Base-by-base conservation (phyloP, 2,329 filamentous ascomycete genomes). In the Botrytis paeoniae region DNA sequence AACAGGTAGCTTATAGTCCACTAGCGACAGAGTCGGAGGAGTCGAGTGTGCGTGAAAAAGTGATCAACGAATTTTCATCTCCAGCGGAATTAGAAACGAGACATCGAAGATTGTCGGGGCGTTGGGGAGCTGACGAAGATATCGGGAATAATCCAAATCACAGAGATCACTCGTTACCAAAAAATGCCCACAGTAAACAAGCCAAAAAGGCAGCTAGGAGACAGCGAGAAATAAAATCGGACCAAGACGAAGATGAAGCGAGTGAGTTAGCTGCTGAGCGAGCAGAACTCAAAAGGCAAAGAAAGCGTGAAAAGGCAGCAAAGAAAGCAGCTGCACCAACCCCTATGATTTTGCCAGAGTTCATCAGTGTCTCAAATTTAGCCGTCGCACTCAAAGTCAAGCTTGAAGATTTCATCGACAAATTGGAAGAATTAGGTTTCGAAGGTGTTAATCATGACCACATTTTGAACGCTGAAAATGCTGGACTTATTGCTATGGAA, bases 391-490 rank as follows among this genome's bases (percentile, higher is more conserved):
- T 98, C 35, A 91, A 90, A 75, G 86, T 97, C 43, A 89, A 89
- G 59, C 85, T 89, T 0, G 87, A 92, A 22, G 83, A 89, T 4
- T 97, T 99, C 78, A 84, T 97, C 20, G 78, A 80, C 25, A 93
- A 94, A 79, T 86, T 99, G 82, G 88, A 90, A 80, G 89, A 96
- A 70, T 89, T 98, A 79, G 97, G 96, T 0, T 99, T 98, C 76
- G 94, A 97, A 78, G 92, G 95, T 69, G 89, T 95, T 25, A 89
- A 89, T 22, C 88, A 91, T 69, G 94, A 95, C 78, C 94, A 95
- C 79, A 89, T 99, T 75, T 88, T 99, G 81, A 95, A 95, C 75
- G 91, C 94, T 18, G 95, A 98, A 81, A 96, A 93, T 64, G 95
- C 95, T 3, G 93, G 93, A 12, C 86, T 99, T 71, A 92, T 99